phyloP scores from a whole-genome alignment of 1,139 yeast species.

The Maudiozyma humilis region DNA sequence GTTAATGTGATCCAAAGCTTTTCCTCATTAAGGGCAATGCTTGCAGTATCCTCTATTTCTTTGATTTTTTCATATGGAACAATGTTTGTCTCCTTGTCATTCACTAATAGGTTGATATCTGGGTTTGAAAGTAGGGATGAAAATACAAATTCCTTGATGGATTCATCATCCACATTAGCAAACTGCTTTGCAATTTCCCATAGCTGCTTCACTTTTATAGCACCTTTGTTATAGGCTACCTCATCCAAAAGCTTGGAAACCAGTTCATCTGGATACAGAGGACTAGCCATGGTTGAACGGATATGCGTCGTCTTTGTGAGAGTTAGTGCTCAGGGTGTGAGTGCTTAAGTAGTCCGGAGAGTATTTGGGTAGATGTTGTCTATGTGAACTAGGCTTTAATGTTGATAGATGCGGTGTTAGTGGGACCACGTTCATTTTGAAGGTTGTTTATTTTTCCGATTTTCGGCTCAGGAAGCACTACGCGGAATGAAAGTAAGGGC shows the following conservation, averaged over 20 bases:
- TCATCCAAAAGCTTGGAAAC: constrained; percentile 22
- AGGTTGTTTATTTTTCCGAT: too few relatives aligned
- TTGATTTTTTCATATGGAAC: constrained; percentile 7
- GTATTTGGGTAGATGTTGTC: too few relatives aligned
- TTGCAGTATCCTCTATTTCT: constrained; percentile 1
- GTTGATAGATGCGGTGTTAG: too few relatives aligned
- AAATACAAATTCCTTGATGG: constrained; percentile 19
- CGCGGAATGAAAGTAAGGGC: too few relatives aligned
- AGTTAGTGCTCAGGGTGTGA: too few relatives aligned
- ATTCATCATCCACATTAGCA: constrained; percentile 14
- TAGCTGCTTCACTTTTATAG: constrained; percentile 12
- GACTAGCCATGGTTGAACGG: background rate
- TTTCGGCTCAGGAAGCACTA: too few relatives aligned
- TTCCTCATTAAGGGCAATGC: constrained; percentile 34
- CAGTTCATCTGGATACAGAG: constrained; percentile 27
- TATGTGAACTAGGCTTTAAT: too few relatives aligned
- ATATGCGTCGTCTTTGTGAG: background rate
- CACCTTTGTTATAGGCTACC: constrained; percentile 29
- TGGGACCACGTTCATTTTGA: too few relatives aligned
- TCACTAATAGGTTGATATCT: constrained; percentile 11
- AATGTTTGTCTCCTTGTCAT: constrained; percentile 9
- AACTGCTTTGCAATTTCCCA: constrained; percentile 19
- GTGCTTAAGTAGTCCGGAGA: too few relatives aligned
- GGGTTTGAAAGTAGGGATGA: constrained; percentile 14
- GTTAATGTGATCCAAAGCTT: constrained; percentile 37